These are phyloP conservation scores for Paragyromitra xinjiangensis DNA, from an alignment of 495 filamentous ascomycete genomes.

Conservation along the genomic window DNA sequence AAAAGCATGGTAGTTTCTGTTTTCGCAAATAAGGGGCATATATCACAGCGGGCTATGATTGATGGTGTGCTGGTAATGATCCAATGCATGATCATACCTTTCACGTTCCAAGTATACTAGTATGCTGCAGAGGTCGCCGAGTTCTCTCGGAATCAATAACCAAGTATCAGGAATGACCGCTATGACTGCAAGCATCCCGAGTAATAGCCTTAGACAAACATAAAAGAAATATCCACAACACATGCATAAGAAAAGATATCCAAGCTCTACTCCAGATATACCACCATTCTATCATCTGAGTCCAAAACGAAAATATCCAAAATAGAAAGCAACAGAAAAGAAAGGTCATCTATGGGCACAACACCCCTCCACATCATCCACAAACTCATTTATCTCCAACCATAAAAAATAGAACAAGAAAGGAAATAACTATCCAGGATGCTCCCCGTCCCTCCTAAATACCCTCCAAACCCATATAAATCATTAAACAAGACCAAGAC, in stretches of 20 bases:
- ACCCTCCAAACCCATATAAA: slow-evolving; percentile 12
- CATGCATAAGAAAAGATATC: slow-evolving; percentile 1
- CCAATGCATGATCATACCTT: neutral
- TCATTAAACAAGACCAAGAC: slow-evolving; percentile 18
- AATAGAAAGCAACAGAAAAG: slow-evolving; percentile 21
- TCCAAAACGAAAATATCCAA: slow-evolving; percentile 9
- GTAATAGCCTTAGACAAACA: neutral
- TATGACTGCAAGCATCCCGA: neutral
- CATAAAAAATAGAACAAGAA: slow-evolving; percentile 1
- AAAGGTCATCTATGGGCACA: slow-evolving; percentile 27
- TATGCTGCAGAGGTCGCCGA: neutral
- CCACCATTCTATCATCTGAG: slow-evolving; percentile 33
- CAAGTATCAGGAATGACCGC: neutral
- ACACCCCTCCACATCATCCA: neutral
- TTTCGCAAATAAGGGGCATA: neutral
- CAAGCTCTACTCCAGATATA: slow-evolving; percentile 25
- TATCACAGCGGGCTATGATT: neutral
- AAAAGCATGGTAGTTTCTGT: neutral
- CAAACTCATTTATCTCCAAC: slow-evolving; percentile 18
- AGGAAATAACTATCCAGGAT: slow-evolving; percentile 14
- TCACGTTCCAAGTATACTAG: neutral
- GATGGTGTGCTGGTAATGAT: neutral
- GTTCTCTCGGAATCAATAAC: neutral
- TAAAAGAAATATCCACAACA: slow-evolving; percentile 7
- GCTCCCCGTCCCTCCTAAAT: neutral